A percentile compares a stretch with the other conserved stretches of the same genome.
Evolutionary conservation across 2,329 filamentous ascomycete genomes (phyloP).

Genomic region (Botryotinia calthae): DNA sequence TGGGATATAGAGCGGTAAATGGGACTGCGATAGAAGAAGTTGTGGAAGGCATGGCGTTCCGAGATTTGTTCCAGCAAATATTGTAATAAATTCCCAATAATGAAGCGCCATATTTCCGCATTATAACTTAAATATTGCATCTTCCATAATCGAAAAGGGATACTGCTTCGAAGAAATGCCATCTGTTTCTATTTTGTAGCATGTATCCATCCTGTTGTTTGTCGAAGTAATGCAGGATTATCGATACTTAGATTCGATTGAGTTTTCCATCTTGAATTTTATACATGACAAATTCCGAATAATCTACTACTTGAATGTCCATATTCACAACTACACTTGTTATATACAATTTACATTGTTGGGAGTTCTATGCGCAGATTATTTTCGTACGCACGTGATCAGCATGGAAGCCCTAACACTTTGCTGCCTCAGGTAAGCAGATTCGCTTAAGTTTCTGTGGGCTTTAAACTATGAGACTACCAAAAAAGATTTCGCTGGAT

Average conservation of each 20-base stretch:
- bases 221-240: neutral
- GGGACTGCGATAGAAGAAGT: conserved; percentile 1
- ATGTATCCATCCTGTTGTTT: neutral
- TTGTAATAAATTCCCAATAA: conserved; percentile 10
- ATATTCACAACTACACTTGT: neutral
- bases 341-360: neutral
- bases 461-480: conserved; percentile 22
- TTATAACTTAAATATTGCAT: neutral
- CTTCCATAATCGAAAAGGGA: neutral
- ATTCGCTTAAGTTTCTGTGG: conserved; percentile 20
- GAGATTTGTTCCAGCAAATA: neutral
- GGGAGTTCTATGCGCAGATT: neutral
- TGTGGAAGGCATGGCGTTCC: conserved; percentile 3
- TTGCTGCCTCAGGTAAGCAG: conserved; percentile 3
- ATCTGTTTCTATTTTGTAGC: neutral
- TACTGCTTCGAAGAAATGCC: neutral
- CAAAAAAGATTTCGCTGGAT: conserved; percentile 28
- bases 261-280: neutral
- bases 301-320: neutral
- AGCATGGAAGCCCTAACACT: conserved; percentile 11
- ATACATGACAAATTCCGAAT: neutral
- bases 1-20: conserved; percentile 16
- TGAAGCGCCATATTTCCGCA: neutral
- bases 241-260: neutral
- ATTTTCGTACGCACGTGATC: neutral